phyloP scores from a whole-genome alignment of 306 rosid species.

The Lupinus albus region DNA sequence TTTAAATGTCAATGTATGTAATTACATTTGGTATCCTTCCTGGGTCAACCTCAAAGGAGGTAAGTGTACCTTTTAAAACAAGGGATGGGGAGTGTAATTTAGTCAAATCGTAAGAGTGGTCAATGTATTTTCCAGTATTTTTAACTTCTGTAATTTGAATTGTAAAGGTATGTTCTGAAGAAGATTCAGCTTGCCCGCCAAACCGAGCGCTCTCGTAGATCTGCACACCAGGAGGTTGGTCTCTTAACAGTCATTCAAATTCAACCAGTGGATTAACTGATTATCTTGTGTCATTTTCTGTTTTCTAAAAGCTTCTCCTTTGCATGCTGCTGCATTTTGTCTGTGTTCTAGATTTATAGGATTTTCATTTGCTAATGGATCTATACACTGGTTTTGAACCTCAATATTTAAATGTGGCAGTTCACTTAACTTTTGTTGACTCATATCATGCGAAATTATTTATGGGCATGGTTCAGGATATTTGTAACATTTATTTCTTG shows the following conservation, averaged over 20 bases:
- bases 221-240: conserved; percentile 96
- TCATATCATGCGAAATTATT: conserved; percentile 31
- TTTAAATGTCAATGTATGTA: conserved; percentile 17
- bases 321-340: conserved; percentile 5
- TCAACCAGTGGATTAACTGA: conserved; percentile 20
- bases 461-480: conserved; percentile 11
- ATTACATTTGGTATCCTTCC: not conserved
- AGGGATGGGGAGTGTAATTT: too few relatives aligned
- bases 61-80: too few relatives aligned
- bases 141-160: conserved; percentile 12
- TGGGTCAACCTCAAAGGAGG: too few relatives aligned
- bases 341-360: conserved; percentile 29
- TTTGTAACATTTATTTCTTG: conserved; percentile 16
- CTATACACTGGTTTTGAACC: conserved; percentile 26
- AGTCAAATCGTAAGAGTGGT: too few relatives aligned
- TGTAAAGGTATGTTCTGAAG: conserved; percentile 83
- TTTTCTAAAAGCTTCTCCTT: conserved; percentile 10
- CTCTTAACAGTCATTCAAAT: conserved; percentile 17
- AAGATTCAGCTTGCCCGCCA: conserved; percentile 99
- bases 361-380: conserved; percentile 31
- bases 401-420: conserved; percentile 20
- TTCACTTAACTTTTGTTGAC: conserved; percentile 8
- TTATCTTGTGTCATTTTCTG: conserved; percentile 19
- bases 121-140: not conserved
- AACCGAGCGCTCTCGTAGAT: conserved; percentile 95